These are phyloP conservation scores for Curvularia verruculosa DNA, from an alignment of 2,329 filamentous ascomycete genomes.

Conservation along the genomic window DNA sequence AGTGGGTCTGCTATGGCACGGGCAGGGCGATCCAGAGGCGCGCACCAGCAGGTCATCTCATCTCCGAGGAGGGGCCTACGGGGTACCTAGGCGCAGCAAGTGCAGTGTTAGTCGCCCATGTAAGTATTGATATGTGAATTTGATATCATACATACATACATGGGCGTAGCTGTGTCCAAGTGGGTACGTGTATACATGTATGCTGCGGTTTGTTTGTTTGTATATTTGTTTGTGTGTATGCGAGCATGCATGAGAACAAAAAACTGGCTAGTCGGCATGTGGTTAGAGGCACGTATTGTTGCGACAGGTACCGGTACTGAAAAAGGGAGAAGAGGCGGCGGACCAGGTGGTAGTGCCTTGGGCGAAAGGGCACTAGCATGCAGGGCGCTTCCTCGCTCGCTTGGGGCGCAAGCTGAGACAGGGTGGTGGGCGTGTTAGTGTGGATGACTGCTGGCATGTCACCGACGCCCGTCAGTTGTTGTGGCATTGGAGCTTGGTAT, in stretches of 20 bases:
- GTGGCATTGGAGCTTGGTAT: no score
- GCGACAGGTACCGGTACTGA: not conserved
- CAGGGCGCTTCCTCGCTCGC: slow-evolving; percentile 24
- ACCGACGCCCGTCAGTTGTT: not conserved
- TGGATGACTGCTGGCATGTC: not conserved
- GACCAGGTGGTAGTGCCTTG: not conserved
- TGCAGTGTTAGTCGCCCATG: not conserved
- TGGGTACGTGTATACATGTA: no score
- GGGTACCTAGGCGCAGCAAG: not conserved
- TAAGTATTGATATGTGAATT: no score
- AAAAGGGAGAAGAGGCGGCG: no score
- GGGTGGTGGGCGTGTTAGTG: slow-evolving; percentile 6
- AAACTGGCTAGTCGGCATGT: not conserved
- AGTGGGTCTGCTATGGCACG: slow-evolving; percentile 27
- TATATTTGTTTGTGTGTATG: no score
- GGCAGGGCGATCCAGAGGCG: slow-evolving; percentile 33
- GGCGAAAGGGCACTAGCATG: slow-evolving; percentile 4
- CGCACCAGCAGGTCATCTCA: slow-evolving; percentile 31
- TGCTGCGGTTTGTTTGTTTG: no score
- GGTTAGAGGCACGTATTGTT: not conserved
- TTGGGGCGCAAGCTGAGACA: slow-evolving; percentile 30
- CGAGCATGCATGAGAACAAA: not conserved
- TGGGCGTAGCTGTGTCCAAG: not conserved
- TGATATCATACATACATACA: not conserved
- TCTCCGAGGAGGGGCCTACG: slow-evolving; percentile 32